These are phyloP conservation scores for Cyberlindnera maclurae DNA, from an alignment of 805 yeast species.

Conservation along the genomic window DNA sequence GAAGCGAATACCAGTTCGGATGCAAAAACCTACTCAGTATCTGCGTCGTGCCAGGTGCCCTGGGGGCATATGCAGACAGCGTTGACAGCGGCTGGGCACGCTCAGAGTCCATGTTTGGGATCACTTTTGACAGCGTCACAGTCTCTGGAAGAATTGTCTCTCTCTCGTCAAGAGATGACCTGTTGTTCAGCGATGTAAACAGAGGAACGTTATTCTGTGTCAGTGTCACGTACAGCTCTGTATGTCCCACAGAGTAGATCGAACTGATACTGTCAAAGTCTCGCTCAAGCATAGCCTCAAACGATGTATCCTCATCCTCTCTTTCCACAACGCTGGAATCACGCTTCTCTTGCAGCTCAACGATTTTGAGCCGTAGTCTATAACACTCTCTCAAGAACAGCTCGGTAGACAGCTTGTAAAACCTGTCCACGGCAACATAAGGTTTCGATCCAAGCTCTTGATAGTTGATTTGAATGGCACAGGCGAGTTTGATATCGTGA, in stretches of 20 bases:
- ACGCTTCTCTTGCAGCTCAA: constrained; percentile 6
- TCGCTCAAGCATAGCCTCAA: constrained; percentile 34
- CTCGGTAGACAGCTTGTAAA: constrained; percentile 56
- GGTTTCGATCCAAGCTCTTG: constrained; percentile 40
- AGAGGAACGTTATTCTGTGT: constrained; percentile 66
- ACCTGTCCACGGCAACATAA: constrained; percentile 52
- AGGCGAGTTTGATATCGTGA: constrained; percentile 60
- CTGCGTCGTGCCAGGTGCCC: constrained; percentile 35
- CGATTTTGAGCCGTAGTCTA: constrained; percentile 26
- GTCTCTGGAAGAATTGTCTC: constrained; percentile 61
- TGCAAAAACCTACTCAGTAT: constrained; percentile 47
- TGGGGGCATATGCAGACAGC: constrained; percentile 18
- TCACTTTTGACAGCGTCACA: constrained; percentile 56
- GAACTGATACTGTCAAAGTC: constrained; percentile 59
- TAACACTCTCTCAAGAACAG: constrained; percentile 55
- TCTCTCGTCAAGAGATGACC: constrained; percentile 71
- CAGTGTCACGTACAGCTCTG: constrained; percentile 58
- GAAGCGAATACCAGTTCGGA: constrained; percentile 58
- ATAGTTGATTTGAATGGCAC: constrained; percentile 40
- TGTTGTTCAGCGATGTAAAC: constrained; percentile 65
- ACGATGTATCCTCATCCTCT: constrained; percentile 19
- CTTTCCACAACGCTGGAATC: constrained; percentile 6
- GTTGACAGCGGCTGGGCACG: constrained; percentile 24
- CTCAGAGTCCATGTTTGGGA: constrained; percentile 39
- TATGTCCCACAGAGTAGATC: constrained; percentile 42